A percentile compares a stretch with the other conserved stretches of the same genome.
phyloP scores from a whole-genome alignment of 2,329 filamentous ascomycete genomes.

The Exophiala sp. region DNA sequence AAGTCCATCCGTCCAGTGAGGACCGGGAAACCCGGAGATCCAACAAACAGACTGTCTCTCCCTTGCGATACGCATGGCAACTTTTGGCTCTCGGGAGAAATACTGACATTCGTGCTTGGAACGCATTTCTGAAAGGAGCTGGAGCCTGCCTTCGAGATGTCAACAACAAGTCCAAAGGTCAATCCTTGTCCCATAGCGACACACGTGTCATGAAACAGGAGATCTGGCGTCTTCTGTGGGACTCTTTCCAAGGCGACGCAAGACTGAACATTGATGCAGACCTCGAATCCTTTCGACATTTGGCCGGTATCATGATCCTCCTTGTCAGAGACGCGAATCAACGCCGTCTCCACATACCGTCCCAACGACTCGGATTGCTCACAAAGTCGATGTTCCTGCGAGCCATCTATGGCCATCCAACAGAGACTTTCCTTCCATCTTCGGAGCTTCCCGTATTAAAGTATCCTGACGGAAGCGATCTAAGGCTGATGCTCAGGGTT shows the following conservation, averaged over 20 bases:
- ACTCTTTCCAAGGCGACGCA: constrained; percentile 5
- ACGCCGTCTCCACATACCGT: constrained; percentile 4
- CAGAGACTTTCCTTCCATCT: constrained; percentile 13
- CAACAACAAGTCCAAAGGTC: background rate
- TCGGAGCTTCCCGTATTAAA: constrained; percentile 5
- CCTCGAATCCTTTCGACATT: constrained; percentile 17
- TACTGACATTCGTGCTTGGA: constrained; percentile 19
- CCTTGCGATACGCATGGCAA: constrained; percentile 12
- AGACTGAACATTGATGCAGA: constrained; percentile 11
- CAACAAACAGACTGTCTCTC: constrained; percentile 6
- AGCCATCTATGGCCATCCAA: constrained; percentile 12
- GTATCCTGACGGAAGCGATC: constrained; percentile 11
- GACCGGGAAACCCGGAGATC: background rate
- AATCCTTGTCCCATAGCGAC: background rate
- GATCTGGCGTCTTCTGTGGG: constrained; percentile 7
- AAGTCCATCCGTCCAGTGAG: background rate
- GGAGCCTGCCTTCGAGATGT: background rate
- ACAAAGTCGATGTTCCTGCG: constrained; percentile 12
- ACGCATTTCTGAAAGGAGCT: constrained; percentile 17
- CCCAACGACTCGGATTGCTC: constrained; percentile 5
- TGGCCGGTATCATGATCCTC: constrained; percentile 4
- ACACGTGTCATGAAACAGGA: constrained; percentile 2
- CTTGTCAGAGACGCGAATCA: constrained; percentile 6
- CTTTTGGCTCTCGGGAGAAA: constrained; percentile 6
- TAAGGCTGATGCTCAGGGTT: constrained; percentile 18